These are phyloP conservation scores for Volvariella surrecta DNA, from an alignment of 1,284 basidiomycete genomes.

Conservation along the genomic window DNA sequence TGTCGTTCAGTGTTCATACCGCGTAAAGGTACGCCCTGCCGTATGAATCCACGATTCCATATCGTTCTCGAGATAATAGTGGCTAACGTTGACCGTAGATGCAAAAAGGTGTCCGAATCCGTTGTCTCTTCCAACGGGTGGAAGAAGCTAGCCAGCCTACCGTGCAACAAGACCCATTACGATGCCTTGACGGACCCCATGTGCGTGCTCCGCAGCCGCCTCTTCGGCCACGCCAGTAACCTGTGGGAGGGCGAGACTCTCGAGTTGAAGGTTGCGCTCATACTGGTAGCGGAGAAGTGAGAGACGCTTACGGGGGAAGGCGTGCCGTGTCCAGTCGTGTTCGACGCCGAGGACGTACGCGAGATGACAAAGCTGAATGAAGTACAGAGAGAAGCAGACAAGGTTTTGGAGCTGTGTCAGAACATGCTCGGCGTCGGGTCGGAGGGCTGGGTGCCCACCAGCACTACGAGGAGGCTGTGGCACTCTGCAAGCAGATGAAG, in stretches of 20 bases:
- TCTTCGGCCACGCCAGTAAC: conserved; percentile 26
- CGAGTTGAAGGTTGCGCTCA: conserved; percentile 31
- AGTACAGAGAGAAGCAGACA: conserved; percentile 20
- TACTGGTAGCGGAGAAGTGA: conserved; percentile 31
- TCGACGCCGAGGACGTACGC: conserved; percentile 33
- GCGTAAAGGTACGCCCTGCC: no score
- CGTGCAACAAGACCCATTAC: conserved; percentile 33
- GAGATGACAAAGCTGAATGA: conserved; percentile 27
- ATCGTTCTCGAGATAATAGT: no score
- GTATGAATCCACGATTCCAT: not conserved
- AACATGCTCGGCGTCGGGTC: conserved; percentile 23
- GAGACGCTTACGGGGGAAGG: conserved; percentile 26
- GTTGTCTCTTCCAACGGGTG: no score
- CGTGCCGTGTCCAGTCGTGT: conserved; percentile 35
- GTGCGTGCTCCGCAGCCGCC: conserved; percentile 21
- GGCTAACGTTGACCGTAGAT: no score
- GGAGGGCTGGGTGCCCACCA: conserved; percentile 34
- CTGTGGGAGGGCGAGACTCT: conserved; percentile 40
- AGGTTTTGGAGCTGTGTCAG: conserved; percentile 23
- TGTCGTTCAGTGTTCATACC: not conserved
- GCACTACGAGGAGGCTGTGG: conserved; percentile 28
- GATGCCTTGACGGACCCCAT: conserved; percentile 26
- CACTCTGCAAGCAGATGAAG: conserved; percentile 25
- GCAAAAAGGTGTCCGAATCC: no score
- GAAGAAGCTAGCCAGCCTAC: no score